Evolutionary conservation across 192 early-diverging fungal species (phyloP), one percentile per base, ranked within the genome.

Genomic region (Rhizophagus sp.): DNA sequence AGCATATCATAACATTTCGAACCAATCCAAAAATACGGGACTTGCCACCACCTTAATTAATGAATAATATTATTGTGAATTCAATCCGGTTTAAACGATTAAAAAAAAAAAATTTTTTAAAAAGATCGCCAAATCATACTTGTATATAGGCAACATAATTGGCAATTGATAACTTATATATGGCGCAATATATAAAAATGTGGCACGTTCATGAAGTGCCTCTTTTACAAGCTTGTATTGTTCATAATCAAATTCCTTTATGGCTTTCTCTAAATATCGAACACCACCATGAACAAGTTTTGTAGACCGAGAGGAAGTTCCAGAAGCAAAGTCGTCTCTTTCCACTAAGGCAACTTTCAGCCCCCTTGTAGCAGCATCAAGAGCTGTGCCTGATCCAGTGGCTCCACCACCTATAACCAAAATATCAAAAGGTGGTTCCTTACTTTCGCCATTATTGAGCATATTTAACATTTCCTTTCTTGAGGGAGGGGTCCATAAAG

Each of bases 201-300:
- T 93, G 72, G 92, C 90, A 80, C 97, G 94, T 84, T 99, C 97
- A 76, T 97, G 96, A 84, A 99, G 91, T 4, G 97, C 97, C 82
- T 99, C 96, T 67, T 90, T 88, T 27, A 99, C 97, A 70, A 99
- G 89, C 85, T 95, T 95, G 93, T 94, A 97, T 83, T 99, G 97
- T 86, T 95, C 96, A 86, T 95, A 96, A 81, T 99, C 97, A 34
- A 97, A 84, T 67, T 97, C 96, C 86, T 91, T 89, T 71, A 99
- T 92, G 27, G 97, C 96, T 88, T 99, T 99, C 81, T 99, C 94
- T 72, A 99, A 88, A 84, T 99, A 99, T 75, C 97, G 88, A 39
- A 99, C 97, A 73, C 97, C 97, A 76, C 97, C 97, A 81, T 99
- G 97, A 33, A 99, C 95, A 24, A 99, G 89, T 83, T 99, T 99